Evolutionary conservation across 164 flowering plant genomes (phyloP), one percentile per base, ranked within the genome.

Genomic region (Liriodendron chinense): DNA sequence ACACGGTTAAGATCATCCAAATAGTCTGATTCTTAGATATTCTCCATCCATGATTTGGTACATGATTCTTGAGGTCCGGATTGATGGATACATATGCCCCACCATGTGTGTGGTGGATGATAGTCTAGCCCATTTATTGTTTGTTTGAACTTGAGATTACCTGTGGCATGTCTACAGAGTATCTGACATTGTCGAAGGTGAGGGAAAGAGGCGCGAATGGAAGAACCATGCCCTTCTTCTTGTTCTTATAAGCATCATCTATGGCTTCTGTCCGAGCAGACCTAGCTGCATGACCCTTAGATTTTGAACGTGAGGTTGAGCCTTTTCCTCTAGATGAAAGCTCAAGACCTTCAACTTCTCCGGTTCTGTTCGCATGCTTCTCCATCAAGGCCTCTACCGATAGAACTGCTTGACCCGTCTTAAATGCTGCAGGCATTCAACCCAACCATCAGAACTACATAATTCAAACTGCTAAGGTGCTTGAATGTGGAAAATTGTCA

Each of bases 131-230:
- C 22, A 67, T 26, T 26, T 18, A 1, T 67, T 43, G 34, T 26
- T 64, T 73, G 21, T 8, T 9, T 59, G 68, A 8, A 21, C 47
- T 47, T 26, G 59, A 47, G 18, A 1, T 22, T 79, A 86, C 89
- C 86, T 50, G 65, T 20, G 91, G 91, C 85, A 87, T 83, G 69
- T 87, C 92, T 12, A 89, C 86, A 0, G 84, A 83, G 70, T 89
- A 89, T 69, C 25, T 80, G 69, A 89, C 65, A 28, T 85, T 68
- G 16, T 85, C 81, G 71, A 87, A 87, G 8, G 88, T 78, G 2
- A 89, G 48, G 20, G 83, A 82, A 34, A 80, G 83, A 20, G 83
- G 90, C 13, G 71, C 68, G 69, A 89, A 87, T 24, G 90, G 92
- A 34, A 89, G 89, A 77, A 85, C 66, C 89, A 89, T 87, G 72